Evolutionary conservation across 805 yeast genomes (phyloP).

Genomic region (Tetrapisispora phaffii): DNA sequence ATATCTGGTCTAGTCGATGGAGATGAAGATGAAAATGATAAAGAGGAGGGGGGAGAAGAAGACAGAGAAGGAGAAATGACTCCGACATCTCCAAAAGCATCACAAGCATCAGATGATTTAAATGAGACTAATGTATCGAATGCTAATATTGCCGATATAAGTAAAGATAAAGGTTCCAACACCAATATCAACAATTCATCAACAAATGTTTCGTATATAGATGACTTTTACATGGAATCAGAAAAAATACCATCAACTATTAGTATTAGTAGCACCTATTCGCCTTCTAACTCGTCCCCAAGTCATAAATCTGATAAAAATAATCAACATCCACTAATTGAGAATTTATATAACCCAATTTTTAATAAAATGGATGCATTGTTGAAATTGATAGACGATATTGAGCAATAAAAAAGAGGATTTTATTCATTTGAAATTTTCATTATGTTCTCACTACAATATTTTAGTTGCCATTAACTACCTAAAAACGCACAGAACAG

Average conservation of each 20-base stretch:
- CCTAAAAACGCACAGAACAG: no score
- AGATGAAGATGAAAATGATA: not conserved
- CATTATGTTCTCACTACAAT: no score
- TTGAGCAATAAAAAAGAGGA: constrained; percentile 7
- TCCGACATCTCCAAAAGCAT: not conserved
- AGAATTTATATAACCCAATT: constrained; percentile 48
- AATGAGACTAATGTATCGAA: not conserved
- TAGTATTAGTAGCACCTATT: constrained; percentile 20
- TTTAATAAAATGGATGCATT: constrained; percentile 37
- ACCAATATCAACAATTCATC: constrained; percentile 3
- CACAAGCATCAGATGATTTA: not conserved
- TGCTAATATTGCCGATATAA: not conserved
- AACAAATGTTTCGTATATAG: constrained; percentile 14
- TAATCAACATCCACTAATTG: constrained; percentile 37
- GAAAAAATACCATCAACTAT: constrained; percentile 20
- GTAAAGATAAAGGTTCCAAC: not conserved
- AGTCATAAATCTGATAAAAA: not conserved
- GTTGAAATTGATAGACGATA: constrained; percentile 19
- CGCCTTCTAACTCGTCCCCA: constrained; percentile 8
- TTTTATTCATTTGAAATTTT: no score
- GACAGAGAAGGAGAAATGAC: not conserved
- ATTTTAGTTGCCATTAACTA: no score
- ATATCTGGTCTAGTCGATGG: constrained; percentile 30
- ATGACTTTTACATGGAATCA: constrained; percentile 22
- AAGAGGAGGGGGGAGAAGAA: no score